Evolutionary conservation across 2,329 filamentous ascomycete genomes (phyloP), one percentile per base, ranked within the genome.

Genomic region (Sordariomycetes sp.): DNA sequence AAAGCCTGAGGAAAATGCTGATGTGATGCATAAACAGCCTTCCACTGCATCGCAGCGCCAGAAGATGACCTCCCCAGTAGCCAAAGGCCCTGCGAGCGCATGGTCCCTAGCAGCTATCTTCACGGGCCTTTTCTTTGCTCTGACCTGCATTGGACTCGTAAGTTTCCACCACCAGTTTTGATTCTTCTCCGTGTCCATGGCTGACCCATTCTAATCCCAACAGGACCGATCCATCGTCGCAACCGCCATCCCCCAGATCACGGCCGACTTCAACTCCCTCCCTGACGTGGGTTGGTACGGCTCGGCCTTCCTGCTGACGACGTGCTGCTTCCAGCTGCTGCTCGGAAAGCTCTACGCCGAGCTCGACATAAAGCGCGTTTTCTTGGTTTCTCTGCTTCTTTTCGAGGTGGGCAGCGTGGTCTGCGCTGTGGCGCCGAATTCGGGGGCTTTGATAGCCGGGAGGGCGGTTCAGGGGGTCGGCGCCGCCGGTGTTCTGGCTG

Each of bases 271-370:
- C 46, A 54, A 67, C 31, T 67, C 68, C 33, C 53, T 74, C 5
- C 64, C 64, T 5, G 72, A 78, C 40, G 70, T 78, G 34, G 72
- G 70, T 33, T 78, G 74, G 73, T 77, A 76, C 48, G 70, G 69
- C 4, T 70, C 68, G 31, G 66, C 68, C 6, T 73, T 74, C 48
- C 70, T 78, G 61, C 57, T 79, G 41, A 75, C 73, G 10, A 71
- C 70, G 3, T 65, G 70, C 6, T 68, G 69, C n/a, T 66, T 63
- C 17, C 64, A 69, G 42, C 52, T 67, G n/a, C 42, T 68, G 9
- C 70, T 66, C 43, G 67, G 67, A n/a, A 53, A 66, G 34, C 55
- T 70, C 28, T 71, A 68, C 49, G 66, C 61, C 44, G 64, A 70
- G 69, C 39, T 57, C 65, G 34, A 59, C 62, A 39, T 68, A 68